Evolutionary conservation across 495 filamentous ascomycete species (phyloP).

Genomic region (Chaetomidium leptoderma): DNA sequence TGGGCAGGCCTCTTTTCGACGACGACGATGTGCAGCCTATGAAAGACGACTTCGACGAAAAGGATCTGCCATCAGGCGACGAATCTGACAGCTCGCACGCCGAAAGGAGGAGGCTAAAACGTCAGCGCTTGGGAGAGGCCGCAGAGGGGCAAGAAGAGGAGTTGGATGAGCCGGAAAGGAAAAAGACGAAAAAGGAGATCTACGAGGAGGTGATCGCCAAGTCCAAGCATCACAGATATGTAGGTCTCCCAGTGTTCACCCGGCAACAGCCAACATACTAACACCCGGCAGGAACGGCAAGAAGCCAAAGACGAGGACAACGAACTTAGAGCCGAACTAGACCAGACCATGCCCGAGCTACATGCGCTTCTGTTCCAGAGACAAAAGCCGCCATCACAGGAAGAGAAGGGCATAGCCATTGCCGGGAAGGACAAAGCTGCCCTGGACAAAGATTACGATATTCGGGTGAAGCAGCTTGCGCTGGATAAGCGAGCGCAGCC

Average conservation of each 20-base stretch:
- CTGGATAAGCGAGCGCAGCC: conserved; percentile 79
- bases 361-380: conserved; percentile 59
- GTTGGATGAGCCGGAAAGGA: conserved; percentile 62
- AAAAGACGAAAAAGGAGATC: conserved; percentile 91
- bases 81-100: conserved; percentile 49
- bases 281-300: conserved; percentile 53
- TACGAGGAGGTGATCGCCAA: conserved; percentile 98
- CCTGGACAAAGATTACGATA: conserved; percentile 79
- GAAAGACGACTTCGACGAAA: conserved; percentile 70
- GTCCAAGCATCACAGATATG: conserved; percentile 89
- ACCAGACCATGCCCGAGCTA: conserved; percentile 72
- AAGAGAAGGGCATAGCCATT: conserved; percentile 44
- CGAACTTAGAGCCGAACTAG: conserved; percentile 55
- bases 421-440: conserved; percentile 56
- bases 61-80: conserved; percentile 54
- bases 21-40: conserved; percentile 36
- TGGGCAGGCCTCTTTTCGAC: conserved; percentile 65
- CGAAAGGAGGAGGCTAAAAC: conserved; percentile 54
- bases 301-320: conserved; percentile 90
- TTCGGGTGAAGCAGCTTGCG: conserved; percentile 71
- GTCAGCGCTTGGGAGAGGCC: conserved; percentile 46
- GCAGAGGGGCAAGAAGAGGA: conserved; percentile 43
- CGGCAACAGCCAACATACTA: not conserved
- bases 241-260: conserved; percentile 33
- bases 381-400: conserved; percentile 23